Evolutionary conservation across 2,329 filamentous ascomycete genomes (phyloP), one percentile per base, ranked within the genome.

Genomic region (Lachnellula hyalina): DNA sequence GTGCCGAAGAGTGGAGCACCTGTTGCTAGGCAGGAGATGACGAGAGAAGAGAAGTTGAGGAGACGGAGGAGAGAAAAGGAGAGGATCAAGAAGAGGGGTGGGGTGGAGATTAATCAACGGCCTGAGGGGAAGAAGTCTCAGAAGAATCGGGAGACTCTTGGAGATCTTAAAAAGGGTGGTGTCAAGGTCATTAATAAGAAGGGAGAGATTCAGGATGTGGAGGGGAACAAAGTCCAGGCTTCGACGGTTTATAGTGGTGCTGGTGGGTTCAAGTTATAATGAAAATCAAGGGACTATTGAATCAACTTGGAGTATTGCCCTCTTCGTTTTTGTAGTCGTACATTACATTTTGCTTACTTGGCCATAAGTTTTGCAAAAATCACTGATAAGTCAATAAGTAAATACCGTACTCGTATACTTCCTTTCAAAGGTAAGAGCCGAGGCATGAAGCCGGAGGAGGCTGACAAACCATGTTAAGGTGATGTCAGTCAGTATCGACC

Each of bases 141-240:
- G 61, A 75, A 78, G 51, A 79, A 76, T 61, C 73, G 73, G 59
- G 74, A 78, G 56, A 77, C 75, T 21, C 64, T 79, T 49, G 73
- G 70, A 5, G 73, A 77, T 49, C 74, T 93, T 67, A 90, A 87
- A 76, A 89, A 87, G 79, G 91, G 89, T 51, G 89, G 89, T 57
- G 93, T 96, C 64, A 93, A 88, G 78, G 82, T 97, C 57, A 94
- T 96, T 73, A 92, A 91, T 59, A 89, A 87, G 74, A 92, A 90
- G 77, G 93, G 93, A 51, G 86, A 92, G 71, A 75, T 96, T 52
- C 86, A 86, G 17, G 87, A 95, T 73, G 81, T 96, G 35, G 85
- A 94, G 63, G 92, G 92, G 32, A 90, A 87, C 67, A 87, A 89
- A 75, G 80, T 87, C 44, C 78, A 78, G 70, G 76, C 73, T 45